Evolutionary conservation across 805 yeast genomes (phyloP).

Genomic region (Saturnispora saitoi): DNA sequence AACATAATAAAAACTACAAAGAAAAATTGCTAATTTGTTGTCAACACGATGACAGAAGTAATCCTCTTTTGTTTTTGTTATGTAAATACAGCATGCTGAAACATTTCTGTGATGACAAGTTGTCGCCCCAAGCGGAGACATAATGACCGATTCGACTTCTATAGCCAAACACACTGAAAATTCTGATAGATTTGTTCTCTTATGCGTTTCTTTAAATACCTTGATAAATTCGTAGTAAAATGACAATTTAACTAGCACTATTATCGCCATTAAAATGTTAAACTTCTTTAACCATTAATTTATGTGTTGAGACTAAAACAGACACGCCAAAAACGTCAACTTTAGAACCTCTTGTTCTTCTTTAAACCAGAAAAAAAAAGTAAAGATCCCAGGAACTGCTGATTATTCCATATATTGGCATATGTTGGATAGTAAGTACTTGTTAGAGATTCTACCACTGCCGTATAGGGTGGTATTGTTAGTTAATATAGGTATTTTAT

Average conservation of each 20-base stretch:
- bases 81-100: background rate
- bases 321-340: too few relatives aligned
- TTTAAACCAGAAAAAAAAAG: background rate
- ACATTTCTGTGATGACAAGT: slow-evolving; percentile 44
- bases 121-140: slow-evolving; percentile 71
- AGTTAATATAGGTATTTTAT: slow-evolving; percentile 40
- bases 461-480: slow-evolving; percentile 45
- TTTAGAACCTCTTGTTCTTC: background rate
- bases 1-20: background rate
- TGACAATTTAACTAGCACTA: too few relatives aligned
- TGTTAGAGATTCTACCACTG: slow-evolving; percentile 28
- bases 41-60: background rate
- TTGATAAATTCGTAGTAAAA: background rate
- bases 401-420: background rate
- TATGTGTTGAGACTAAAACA: too few relatives aligned
- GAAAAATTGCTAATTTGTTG: background rate
- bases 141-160: slow-evolving; percentile 59
- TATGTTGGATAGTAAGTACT: background rate
- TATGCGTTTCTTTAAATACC: background rate
- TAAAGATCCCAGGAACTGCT: background rate
- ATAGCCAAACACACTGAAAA: slow-evolving; percentile 54
- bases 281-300: too few relatives aligned
- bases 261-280: too few relatives aligned
- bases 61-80: background rate
- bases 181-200: slow-evolving; percentile 36